Percentiles rank a stretch among this genome's conserved stretches.
Conservation (phyloP, 306 rosid species). For the Quercus alba region DNA sequence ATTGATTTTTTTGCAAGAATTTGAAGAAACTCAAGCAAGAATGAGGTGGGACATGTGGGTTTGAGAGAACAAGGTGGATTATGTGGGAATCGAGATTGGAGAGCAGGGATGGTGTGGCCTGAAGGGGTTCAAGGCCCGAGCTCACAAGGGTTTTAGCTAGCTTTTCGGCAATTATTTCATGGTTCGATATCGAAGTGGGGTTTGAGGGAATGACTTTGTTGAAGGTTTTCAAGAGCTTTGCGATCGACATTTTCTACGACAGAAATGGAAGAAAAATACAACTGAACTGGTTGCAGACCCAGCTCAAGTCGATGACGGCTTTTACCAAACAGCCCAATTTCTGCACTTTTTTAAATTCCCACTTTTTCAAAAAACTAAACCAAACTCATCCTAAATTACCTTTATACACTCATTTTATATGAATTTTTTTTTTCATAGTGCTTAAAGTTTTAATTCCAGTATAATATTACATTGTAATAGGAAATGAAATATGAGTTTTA, state of each 20-base stretch:
- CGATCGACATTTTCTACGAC: constrained; percentile 36
- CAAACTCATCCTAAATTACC: no score
- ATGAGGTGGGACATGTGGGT: constrained; percentile 39
- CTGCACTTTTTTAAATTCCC: no score
- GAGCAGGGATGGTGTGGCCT: constrained; percentile 31
- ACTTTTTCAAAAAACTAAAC: no score
- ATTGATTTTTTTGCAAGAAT: constrained; percentile 35
- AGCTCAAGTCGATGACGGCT: no score
- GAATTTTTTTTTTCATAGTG: no score
- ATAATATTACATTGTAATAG: no score
- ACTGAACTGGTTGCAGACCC: no score
- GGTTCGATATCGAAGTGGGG: constrained; percentile 19
- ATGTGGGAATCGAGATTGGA: constrained; percentile 44
- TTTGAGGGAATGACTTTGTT: constrained; percentile 17
- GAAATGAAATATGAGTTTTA: no score
- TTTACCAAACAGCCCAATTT: no score
- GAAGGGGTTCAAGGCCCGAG: constrained; percentile 30
- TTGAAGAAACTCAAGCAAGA: constrained; percentile 54
- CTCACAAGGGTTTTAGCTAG: constrained; percentile 32
- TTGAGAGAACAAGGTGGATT: constrained; percentile 52
- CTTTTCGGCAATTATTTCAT: constrained; percentile 31
- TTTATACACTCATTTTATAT: no score
- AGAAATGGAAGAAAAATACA: background rate
- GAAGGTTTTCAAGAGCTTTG: constrained; percentile 22
- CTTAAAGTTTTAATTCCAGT: no score